Evolutionary conservation across 805 yeast species (phyloP), one percentile per base, ranked within the genome.

Genomic region (Kluyveromyces nonfermentans): DNA sequence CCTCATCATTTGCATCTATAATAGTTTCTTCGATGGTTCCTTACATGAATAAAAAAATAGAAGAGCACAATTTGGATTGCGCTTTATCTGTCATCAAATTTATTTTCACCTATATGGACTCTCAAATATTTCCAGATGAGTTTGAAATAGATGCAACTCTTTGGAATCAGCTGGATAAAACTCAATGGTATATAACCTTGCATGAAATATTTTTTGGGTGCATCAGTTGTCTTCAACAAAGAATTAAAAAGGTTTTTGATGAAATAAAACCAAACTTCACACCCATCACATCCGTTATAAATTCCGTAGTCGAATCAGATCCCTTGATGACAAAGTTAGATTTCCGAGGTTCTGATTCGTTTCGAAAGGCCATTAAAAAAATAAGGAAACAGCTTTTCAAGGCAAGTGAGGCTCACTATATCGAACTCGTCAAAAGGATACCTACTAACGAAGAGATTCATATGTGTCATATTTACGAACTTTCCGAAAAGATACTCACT

Each of bases 381-480:
- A 49, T 76, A 9, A 62, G 57, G 31, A 61, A 58, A 34, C 50
- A 67, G 0, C 51, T 75, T 6, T 55, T 65, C 22, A 56, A 60
- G 2, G 65, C 73, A 0, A 70, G 76, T 5, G 76, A 71, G 44
- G 50, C 52, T 9, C 70, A 68, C 47, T 75, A 75, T 46, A 67
- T 70, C 30, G 59, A 64, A 1, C 48, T 72, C 7, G 55, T 75
- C 17, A 65, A 70, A 3, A 61, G 62, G 6, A 64, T 84, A n/a
- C 93, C 94, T 0, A 65, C 82, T 21, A 78, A 74, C 54, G 67
- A 69, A 34, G 66, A 78, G 0, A 57, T 82, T 7, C 75, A 70
- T 33, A 63, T 80, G 2, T 54, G 69, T 20, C 82, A 82, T 60
- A 69, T 83, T 2, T 68, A 75, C 37, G 72, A 77, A 35, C 67